These are phyloP conservation scores for Fomitiporia mediterranea DNA, from an alignment of 1,284 basidiomycete genomes.

Conservation along the genomic window DNA sequence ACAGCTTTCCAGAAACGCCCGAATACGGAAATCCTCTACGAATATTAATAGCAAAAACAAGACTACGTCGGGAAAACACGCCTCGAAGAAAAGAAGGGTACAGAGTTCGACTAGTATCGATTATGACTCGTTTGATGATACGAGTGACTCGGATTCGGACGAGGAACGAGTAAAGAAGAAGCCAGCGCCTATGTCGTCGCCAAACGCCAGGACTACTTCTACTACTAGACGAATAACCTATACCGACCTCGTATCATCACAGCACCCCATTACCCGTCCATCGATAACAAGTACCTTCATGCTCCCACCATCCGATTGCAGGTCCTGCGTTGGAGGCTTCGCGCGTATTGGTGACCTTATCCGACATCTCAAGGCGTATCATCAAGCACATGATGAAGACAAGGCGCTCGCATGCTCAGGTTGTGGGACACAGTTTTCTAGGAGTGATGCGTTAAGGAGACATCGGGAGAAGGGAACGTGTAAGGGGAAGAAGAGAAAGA, in stretches of 20 bases:
- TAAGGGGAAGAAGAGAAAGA: slow-evolving; percentile 4
- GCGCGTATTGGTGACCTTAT: slow-evolving; percentile 1
- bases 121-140: too few relatives aligned
- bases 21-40: not conserved
- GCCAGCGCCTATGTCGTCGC: too few relatives aligned
- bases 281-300: not conserved
- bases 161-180: too few relatives aligned
- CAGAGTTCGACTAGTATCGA: too few relatives aligned
- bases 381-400: not conserved
- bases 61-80: too few relatives aligned
- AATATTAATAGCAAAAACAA: too few relatives aligned
- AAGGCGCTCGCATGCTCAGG: not conserved
- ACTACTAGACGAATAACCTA: not conserved
- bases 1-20: not conserved
- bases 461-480: not conserved
- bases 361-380: slow-evolving; percentile 3
- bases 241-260: not conserved
- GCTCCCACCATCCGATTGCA: not conserved
- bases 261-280: not conserved
- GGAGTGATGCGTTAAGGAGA: slow-evolving; percentile 7
- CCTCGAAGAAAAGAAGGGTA: too few relatives aligned
- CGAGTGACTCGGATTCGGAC: too few relatives aligned
- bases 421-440: slow-evolving; percentile 3
- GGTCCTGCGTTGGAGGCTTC: not conserved
- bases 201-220: too few relatives aligned